Evolutionary conservation across 257 asterid genomes (phyloP), one percentile per base, ranked within the genome.

Genomic region (Nicotiana noctiflora): DNA sequence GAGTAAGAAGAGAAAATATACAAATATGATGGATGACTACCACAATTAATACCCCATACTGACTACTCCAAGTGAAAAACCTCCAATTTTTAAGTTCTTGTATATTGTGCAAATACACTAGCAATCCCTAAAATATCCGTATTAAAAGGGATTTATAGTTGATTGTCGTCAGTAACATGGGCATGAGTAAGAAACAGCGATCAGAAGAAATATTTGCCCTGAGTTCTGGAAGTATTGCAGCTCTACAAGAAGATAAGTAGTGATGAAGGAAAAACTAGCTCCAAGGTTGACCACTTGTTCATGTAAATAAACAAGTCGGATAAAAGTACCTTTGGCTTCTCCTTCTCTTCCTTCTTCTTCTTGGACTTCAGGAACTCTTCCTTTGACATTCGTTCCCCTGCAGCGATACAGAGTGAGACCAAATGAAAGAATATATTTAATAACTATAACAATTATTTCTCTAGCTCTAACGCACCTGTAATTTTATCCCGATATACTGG

Each of bases 311-410:
- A 62, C 5, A 15, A 31, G n/a, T 49, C 27, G 10, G 60, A 61
- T 77, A 78, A 34, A 34, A 55, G 81, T 76, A 93, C 98, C 99
- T 95, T 95, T n/a, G 97, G 98, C 86, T 92, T 93, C 84, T 92
- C 92, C 61, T 91, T 90, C 86, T 89, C 90, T 67, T 81, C 84
- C 86, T 91, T 84, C 86, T 90, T 89, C 89, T 91, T 88, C 85
- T 87, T 89, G 21, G 91, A 85, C 84, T 90, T 79, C 72, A 90
- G 76, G 84, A 82, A 89, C 83, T 93, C 92, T 59, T 92, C 99
- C 89, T 89, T 93, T n/a, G 97, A 83, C 91, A 95, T 83, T 40
- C 96, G 95, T 75, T 89, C 84, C 75, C 99, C 98, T 93, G 89
- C 74, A 85, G 76, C 51, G 79, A 40, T 84, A 82, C 77, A 80